A percentile compares a stretch with the other conserved stretches of the same genome.
Evolutionary conservation across 164 flowering plant species (phyloP).

Genomic region (Annona squamosa): DNA sequence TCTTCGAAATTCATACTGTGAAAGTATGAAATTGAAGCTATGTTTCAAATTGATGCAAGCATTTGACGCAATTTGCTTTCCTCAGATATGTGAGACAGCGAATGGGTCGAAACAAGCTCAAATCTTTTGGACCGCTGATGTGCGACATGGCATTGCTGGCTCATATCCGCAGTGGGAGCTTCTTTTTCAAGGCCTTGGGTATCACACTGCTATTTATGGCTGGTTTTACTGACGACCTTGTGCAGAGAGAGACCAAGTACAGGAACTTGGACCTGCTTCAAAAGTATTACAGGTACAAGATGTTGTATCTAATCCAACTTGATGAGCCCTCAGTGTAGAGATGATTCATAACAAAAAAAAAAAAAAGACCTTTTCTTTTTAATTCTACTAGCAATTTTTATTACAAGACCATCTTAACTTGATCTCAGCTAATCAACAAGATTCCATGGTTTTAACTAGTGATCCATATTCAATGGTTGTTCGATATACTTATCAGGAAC

Average conservation of each 20-base stretch:
- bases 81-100: conserved; percentile 60
- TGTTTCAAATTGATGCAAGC: neutral
- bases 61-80: neutral
- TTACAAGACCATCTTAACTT: too few relatives aligned
- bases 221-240: conserved; percentile 47
- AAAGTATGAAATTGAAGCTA: neutral
- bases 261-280: conserved; percentile 53
- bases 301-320: neutral
- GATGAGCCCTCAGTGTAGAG: too few relatives aligned
- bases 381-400: too few relatives aligned
- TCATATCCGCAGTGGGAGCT: conserved; percentile 49
- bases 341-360: too few relatives aligned
- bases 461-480: too few relatives aligned
- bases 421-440: too few relatives aligned
- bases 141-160: conserved; percentile 48
- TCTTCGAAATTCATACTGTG: neutral
- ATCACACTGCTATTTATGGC: conserved; percentile 64
- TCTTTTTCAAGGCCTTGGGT: conserved; percentile 64
- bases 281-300: conserved; percentile 44
- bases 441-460: too few relatives aligned
- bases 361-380: neutral
- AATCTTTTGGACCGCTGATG: conserved; percentile 51
- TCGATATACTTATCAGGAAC: too few relatives aligned
- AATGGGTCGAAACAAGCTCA: conserved; percentile 59
- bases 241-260: conserved; percentile 51